A percentile compares a stretch with the other conserved stretches of the same genome.
Conservation (phyloP, 1,284 basidiomycete genomes). For the Takashimella tepidaria region DNA sequence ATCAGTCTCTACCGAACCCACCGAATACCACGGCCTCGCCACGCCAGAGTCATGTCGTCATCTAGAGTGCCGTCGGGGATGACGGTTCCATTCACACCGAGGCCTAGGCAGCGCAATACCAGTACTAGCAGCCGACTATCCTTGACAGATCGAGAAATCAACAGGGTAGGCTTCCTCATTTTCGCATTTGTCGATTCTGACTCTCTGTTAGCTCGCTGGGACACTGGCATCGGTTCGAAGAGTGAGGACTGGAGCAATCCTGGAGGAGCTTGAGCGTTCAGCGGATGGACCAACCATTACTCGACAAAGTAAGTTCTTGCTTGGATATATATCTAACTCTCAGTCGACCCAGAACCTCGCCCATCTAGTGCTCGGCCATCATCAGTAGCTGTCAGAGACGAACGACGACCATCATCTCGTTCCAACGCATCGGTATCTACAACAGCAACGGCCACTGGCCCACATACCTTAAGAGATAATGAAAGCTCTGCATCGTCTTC, state of each 20-base stretch:
- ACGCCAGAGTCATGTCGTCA: neutral
- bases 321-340: constrained; percentile 1
- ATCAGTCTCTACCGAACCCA: no score
- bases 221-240: constrained; percentile 40
- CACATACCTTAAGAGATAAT: no score
- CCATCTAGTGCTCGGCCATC: neutral
- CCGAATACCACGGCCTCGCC: neutral
- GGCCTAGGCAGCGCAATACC: constrained; percentile 22
- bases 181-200: neutral
- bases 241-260: constrained; percentile 36
- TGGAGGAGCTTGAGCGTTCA: constrained; percentile 41
- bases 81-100: constrained; percentile 43
- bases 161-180: constrained; percentile 28
- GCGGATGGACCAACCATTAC: constrained; percentile 23
- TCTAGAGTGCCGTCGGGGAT: constrained; percentile 21
- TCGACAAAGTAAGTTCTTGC: constrained; percentile 9
- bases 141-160: constrained; percentile 27
- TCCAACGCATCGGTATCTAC: neutral
- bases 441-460: no score
- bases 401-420: constrained; percentile 3
- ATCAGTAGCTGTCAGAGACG: neutral
- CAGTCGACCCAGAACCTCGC: neutral
- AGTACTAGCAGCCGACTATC: constrained; percentile 19
- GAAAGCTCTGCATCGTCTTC: neutral
- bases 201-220: constrained; percentile 24